Evolutionary conservation across 1,284 basidiomycete genomes (phyloP), one percentile per base, ranked within the genome.

Genomic region (Sparassis latifolia): DNA sequence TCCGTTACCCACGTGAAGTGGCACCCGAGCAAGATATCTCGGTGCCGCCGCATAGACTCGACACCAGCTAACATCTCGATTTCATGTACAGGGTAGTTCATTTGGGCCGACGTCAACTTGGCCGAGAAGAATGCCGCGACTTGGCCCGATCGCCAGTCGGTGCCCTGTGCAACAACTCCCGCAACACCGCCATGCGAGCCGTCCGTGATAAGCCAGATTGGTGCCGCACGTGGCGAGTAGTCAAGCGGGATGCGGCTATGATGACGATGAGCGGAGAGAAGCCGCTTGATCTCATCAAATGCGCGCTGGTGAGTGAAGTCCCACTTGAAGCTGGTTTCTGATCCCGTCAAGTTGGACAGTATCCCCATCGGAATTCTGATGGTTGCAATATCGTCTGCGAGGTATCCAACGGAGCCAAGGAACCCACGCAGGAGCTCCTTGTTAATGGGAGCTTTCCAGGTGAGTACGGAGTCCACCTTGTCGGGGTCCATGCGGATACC

Each of bases 401-500:
- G n/a, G n/a, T n/a, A n/a, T n/a, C n/a, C n/a, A n/a, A 63, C 62
- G 0, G 60, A 46, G 0, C 64, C 62, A 1, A 65, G 46, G 45
- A 66, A 66, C 4, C 49, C 44, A 2, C 35, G 10, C 2, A 64
- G 35, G 4, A 60, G 44, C 7, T 55, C 54, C 20, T 48, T 62
- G n/a, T n/a, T n/a, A n/a, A n/a, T n/a, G n/a, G n/a, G n/a, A n/a
- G n/a, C n/a, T n/a, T n/a, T n/a, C n/a, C n/a, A n/a, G n/a, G n/a
- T n/a, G n/a, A n/a, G n/a, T n/a, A n/a, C n/a, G n/a, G n/a, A n/a
- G n/a, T n/a, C 58, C 3, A 65, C 56, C 51, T 68, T 68, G 28
- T 57, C 32, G 0, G 66, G 59, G 33, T 68, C 66, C 52, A 66
- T 63, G 4, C 37, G 35, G 10, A 70, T 64, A 0, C 68, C 67